Base-by-base conservation (phyloP, 805 yeast genomes). In the Ogataea trehaloabstinens region DNA sequence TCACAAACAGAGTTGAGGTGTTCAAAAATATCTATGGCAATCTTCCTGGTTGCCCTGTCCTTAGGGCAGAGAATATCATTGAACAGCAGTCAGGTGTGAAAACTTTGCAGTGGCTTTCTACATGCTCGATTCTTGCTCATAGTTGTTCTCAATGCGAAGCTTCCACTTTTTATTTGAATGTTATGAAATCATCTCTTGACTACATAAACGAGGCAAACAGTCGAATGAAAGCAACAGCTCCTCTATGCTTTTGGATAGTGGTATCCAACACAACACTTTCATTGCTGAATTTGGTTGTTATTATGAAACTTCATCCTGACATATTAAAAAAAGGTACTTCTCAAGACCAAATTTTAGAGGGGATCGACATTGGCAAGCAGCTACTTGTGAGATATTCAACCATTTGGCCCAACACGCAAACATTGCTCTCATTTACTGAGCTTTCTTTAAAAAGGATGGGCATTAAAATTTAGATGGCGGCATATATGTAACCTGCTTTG, bases 91-190 rank as follows among this genome's bases (percentile, higher is more conserved):
- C 13, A 11, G 10, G 16, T 11, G 13, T 6, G 10, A 20, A 7
- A 12, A 16, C 19, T 18, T 11, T 8, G 25, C 27, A 19, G 10
- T 32, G 35, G 35, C 16, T 19, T 8, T 6, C 22, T 6, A 11
- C 45, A 10, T 40, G 46, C 2, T 44, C 48, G 10, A n/a, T 50
- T 16, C 29, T 50, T 8, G 35, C 40, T 19, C 52, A 50, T 24
- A 28, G 25, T 16, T 50, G 54, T 25, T 4, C 18, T 16, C 24
- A 37, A 1, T 48, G 52, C 37, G 19, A 13, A 15, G 19, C 24
- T 7, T 12, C n/a, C 12, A 10, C 17, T 12, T 31, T 30, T 6
- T 16, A 25, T 5, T 13, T 7, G 6, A 31, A 39, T 6, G 17
- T 41, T 3, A 31, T 31, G 16, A 28, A 28, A 6, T 35, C 44